phyloP scores from a whole-genome alignment of 257 asterid species.

The Solanum sejunctum region DNA sequence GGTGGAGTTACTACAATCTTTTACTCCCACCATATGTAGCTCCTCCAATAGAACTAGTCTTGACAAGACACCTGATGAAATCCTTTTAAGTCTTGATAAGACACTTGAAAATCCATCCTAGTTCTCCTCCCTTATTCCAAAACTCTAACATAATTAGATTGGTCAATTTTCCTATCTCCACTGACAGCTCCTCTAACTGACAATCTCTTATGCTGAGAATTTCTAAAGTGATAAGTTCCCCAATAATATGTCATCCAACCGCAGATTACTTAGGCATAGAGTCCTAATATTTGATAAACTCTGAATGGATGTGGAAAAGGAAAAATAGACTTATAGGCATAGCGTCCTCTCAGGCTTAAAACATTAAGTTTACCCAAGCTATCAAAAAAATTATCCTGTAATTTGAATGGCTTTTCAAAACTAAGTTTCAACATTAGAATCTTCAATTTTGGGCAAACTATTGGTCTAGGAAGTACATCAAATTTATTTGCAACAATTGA shows the following conservation, averaged over 20 bases:
- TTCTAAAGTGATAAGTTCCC: background rate
- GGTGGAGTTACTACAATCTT: too few species aligned
- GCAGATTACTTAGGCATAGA: background rate
- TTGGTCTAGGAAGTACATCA: background rate
- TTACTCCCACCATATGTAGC: background rate
- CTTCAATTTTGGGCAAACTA: background rate
- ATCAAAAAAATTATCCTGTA: background rate
- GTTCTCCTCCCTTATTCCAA: too few species aligned
- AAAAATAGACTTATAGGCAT: rapidly evolving
- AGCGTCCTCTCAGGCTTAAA: background rate
- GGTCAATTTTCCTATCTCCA: too few species aligned
- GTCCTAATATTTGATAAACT: background rate
- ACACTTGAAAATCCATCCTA: too few species aligned
- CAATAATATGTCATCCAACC: background rate
- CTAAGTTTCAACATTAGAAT: background rate
- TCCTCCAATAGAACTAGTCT: background rate
- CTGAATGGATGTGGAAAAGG: background rate
- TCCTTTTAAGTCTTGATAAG: too few species aligned
- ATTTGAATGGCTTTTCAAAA: background rate
- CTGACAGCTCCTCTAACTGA: too few species aligned
- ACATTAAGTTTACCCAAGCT: background rate
- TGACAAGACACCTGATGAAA: background rate
- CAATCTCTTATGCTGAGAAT: background rate
- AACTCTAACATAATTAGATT: too few species aligned
- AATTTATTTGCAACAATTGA: background rate